phyloP scores from a whole-genome alignment of 495 filamentous ascomycete genomes.

The Extremus antarcticus region DNA sequence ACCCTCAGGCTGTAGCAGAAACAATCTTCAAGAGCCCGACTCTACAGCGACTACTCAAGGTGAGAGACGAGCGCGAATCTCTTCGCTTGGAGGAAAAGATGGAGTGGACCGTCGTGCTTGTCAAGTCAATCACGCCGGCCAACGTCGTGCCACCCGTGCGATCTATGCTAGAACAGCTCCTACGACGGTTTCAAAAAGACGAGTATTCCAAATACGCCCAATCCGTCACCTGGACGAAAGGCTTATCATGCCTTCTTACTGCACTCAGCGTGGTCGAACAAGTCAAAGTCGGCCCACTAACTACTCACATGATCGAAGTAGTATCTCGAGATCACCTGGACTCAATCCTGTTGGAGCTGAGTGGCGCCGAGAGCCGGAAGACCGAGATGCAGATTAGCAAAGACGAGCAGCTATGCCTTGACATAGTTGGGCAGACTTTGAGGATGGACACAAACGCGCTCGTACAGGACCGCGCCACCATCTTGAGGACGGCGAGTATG shows the following conservation, averaged over 20 bases:
- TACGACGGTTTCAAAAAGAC: constrained; percentile 51
- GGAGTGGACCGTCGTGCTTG: constrained; percentile 63
- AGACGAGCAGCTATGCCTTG: constrained; percentile 31
- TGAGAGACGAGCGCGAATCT: constrained; percentile 43
- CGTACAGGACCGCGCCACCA: constrained; percentile 56
- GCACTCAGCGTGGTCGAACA: constrained; percentile 2
- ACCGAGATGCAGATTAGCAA: constrained; percentile 21
- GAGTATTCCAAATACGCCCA: constrained; percentile 21
- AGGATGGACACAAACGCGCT: constrained; percentile 66
- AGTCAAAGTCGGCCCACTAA: constrained; percentile 2
- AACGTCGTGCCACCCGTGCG: constrained; percentile 65
- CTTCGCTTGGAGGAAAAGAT: constrained; percentile 50
- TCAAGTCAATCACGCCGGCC: constrained; percentile 60
- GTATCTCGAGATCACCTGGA: constrained; percentile 11
- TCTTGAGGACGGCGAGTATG: constrained; percentile 47
- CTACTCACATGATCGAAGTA: constrained; percentile 10
- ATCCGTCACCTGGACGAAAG: constrained; percentile 35
- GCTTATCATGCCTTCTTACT: constrained; percentile 35
- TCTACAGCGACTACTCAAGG: constrained; percentile 46
- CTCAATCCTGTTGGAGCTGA: constrained; percentile 9
- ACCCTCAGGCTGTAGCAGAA: constrained; percentile 61
- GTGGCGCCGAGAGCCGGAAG: constrained; percentile 18
- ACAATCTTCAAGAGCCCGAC: constrained; percentile 63
- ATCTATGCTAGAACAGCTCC: constrained; percentile 54
- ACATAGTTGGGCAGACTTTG: constrained; percentile 60